phyloP scores from a whole-genome alignment of 805 yeast genomes.

The Starmerella potacharoeniae region DNA sequence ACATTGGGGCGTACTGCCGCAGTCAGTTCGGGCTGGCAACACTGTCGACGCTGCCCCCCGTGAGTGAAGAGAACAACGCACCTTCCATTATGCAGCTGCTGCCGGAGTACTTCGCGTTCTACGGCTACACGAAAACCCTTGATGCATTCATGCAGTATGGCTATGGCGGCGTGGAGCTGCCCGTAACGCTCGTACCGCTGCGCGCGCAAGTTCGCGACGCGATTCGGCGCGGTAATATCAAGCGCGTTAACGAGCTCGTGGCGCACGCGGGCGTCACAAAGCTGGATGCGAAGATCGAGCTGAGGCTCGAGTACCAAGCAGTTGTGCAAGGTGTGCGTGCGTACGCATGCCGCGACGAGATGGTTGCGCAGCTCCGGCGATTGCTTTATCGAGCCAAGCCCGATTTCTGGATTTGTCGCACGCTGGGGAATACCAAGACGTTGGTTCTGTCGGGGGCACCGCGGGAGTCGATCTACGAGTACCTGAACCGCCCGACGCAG shows the following conservation, averaged over 20 bases:
- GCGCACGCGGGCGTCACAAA: neutral
- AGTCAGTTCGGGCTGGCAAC: neutral
- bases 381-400: neutral
- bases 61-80: neutral
- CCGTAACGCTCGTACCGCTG: neutral
- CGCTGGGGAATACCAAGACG: neutral
- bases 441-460: neutral
- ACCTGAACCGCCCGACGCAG: neutral
- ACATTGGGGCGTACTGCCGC: neutral
- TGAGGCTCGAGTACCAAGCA: constrained; percentile 2
- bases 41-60: neutral
- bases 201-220: neutral
- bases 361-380: neutral
- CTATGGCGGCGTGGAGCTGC: neutral
- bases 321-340: neutral
- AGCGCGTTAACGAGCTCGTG: neutral
- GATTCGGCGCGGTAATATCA: neutral
- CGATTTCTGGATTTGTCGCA: neutral
- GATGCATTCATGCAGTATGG: neutral
- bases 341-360: neutral
- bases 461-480: neutral
- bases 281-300: neutral
- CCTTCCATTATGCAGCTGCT: neutral
- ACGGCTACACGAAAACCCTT: neutral
- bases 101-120: neutral